These are phyloP conservation scores for Cardiospermum halicacabum DNA, from an alignment of 345 rosid genomes.

Conservation along the genomic window DNA sequence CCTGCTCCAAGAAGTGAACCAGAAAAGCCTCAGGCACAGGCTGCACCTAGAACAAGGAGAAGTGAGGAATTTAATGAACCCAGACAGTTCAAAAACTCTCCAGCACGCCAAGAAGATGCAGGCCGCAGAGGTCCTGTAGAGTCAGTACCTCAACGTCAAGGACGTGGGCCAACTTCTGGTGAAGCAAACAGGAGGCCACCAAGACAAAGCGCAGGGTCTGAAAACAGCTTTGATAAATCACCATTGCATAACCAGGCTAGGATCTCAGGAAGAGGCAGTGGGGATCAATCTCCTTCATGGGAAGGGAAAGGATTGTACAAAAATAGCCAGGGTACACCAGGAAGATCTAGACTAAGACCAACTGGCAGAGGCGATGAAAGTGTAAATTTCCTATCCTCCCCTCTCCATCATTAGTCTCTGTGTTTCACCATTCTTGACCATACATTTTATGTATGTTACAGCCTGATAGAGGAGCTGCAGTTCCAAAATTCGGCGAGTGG, in stretches of 20 bases:
- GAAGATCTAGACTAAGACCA: slow-evolving; percentile 47
- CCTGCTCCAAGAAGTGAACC: slow-evolving; percentile 44
- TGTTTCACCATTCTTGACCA: slow-evolving; percentile 4
- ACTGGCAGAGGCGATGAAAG: slow-evolving; percentile 55
- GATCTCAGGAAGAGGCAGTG: slow-evolving; percentile 34
- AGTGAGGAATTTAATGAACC: slow-evolving; percentile 45
- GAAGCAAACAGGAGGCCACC: slow-evolving; percentile 39
- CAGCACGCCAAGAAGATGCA: slow-evolving; percentile 35
- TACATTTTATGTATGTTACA: slow-evolving; percentile 20
- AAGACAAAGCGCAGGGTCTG: slow-evolving; percentile 46
- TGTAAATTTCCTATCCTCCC: slow-evolving; percentile 36
- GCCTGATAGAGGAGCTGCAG: slow-evolving; percentile 73
- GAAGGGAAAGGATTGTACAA: slow-evolving; percentile 56
- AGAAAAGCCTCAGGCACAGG: slow-evolving; percentile 33
- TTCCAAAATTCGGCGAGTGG: slow-evolving; percentile 93
- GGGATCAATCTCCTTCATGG: slow-evolving; percentile 45
- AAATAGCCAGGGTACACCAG: slow-evolving; percentile 58
- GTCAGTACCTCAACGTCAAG: slow-evolving; percentile 36
- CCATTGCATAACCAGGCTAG: slow-evolving; percentile 53
- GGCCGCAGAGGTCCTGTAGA: slow-evolving; percentile 30
- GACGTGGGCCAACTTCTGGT: slow-evolving; percentile 40
- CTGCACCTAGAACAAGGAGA: slow-evolving; percentile 31
- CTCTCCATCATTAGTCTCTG: slow-evolving; percentile 2
- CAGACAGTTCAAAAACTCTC: slow-evolving; percentile 38
- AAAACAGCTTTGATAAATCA: slow-evolving; percentile 56